Evolutionary conservation across 2,329 filamentous ascomycete species (phyloP), one percentile per base, ranked within the genome.

Genomic region (Neocucurbitaria cava): DNA sequence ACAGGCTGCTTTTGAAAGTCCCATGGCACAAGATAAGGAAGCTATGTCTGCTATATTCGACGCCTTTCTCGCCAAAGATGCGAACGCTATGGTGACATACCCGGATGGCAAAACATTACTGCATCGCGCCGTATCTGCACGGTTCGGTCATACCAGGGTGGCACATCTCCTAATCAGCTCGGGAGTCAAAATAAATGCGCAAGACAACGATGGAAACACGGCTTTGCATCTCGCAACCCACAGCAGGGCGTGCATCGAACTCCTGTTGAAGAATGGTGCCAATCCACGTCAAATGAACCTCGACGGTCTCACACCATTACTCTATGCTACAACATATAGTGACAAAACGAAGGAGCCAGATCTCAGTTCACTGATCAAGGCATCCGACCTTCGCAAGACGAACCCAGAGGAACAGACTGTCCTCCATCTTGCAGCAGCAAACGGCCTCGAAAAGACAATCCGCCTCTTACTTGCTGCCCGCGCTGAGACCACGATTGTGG

Each of bases 81-180:
- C 66, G 1, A 60, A 72, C 50, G 39, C 59, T 8, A 48, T 30
- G 8, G 58, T 62, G 9, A 59, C 44, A 18, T 73, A 70, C 42
- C 42, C 63, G 1, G 66, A 73, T 45, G 68, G 70, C 24, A 66
- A 61, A 42, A 73, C 68, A 11, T 51, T 74, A 15, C 65, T 74
- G 26, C 72, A 74, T 54, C 63, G 57, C 28, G 59, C 58, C 13
- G 70, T 72, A 5, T 54, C 47, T 23, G 39, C 60, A 20, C 45
- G 45, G n/a, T 48, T 57, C 15, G 56, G 61, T 21, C 47, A 66
- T 15, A 41, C 58, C 5, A 66, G 58, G 35, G 56, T 70, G 15
- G 65, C 61, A 15, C 61, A 63, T 23, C 39, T 58, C 28, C 59
- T 75, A 2, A 50, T 75, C 18, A 60, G 59, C 35, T 50, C 59